phyloP scores from a whole-genome alignment of 2,329 filamentous ascomycete species.

The Aspergillus hiratsukae region DNA sequence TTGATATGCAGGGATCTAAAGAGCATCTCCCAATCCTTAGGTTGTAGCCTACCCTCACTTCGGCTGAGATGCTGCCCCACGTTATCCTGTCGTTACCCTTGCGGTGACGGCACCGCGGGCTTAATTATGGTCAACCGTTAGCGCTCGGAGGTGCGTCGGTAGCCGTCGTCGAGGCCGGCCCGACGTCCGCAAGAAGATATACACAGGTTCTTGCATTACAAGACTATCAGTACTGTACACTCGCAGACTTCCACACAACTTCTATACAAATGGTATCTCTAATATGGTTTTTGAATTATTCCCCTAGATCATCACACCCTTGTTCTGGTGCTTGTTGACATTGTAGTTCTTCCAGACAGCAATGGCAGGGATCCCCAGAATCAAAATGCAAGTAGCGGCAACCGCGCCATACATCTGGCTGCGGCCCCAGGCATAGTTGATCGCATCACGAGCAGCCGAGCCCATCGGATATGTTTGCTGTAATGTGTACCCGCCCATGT shows the following conservation, averaged over 20 bases:
- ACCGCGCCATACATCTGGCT: slow-evolving; percentile 35
- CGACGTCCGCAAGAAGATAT: no score
- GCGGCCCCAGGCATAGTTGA: slow-evolving; percentile 36
- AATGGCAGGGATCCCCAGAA: slow-evolving; percentile 31
- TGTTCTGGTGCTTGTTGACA: slow-evolving; percentile 38
- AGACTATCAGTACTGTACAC: not conserved
- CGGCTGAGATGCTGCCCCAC: no score
- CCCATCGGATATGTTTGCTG: slow-evolving; percentile 30
- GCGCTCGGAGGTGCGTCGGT: no score
- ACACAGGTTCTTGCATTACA: no score
- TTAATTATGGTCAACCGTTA: no score
- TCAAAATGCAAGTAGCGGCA: slow-evolving; percentile 31
- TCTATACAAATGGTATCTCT: not conserved
- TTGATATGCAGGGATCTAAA: no score
- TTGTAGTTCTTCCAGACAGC: slow-evolving; percentile 38
- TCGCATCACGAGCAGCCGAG: slow-evolving; percentile 26
- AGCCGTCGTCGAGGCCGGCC: no score
- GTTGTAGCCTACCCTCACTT: no score
- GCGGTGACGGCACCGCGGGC: no score
- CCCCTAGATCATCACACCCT: slow-evolving; percentile 26
- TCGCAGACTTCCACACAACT: not conserved
- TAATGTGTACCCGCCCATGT: slow-evolving; percentile 20
- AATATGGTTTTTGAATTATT: not conserved
- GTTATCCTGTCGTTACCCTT: no score
- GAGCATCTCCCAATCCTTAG: no score